phyloP scores from a whole-genome alignment of 1,139 yeast genomes.

The Lodderomyces oxycetoniae region DNA sequence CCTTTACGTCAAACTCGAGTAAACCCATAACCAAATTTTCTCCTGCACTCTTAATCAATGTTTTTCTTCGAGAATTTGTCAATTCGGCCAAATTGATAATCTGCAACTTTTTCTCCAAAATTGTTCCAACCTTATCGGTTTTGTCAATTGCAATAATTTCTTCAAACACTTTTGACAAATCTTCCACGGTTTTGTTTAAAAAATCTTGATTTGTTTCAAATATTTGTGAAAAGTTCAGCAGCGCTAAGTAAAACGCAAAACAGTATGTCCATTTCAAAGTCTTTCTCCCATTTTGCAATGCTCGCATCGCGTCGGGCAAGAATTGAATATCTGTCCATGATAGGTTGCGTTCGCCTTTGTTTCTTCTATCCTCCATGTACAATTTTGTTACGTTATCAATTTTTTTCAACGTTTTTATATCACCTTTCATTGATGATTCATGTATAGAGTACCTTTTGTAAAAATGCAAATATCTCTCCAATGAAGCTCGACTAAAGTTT shows the following conservation, averaged over 20 bases:
- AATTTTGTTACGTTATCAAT: conserved; percentile 63
- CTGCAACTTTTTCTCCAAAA: conserved; percentile 44
- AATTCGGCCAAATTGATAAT: conserved; percentile 48
- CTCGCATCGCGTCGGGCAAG: conserved; percentile 64
- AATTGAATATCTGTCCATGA: conserved; percentile 93
- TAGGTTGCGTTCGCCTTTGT: conserved; percentile 24
- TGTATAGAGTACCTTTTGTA: conserved; percentile 75
- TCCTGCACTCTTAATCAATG: conserved; percentile 49
- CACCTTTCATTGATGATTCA: conserved; percentile 73
- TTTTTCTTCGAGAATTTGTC: conserved; percentile 42
- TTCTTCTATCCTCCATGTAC: conserved; percentile 43
- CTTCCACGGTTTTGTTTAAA: conserved; percentile 72
- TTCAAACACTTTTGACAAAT: conserved; percentile 68
- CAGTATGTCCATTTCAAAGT: conserved; percentile 91
- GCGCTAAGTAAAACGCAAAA: conserved; percentile 63
- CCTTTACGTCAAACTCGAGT: conserved; percentile 9
- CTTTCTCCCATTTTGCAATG: conserved; percentile 64
- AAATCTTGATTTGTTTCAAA: conserved; percentile 74
- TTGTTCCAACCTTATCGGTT: conserved; percentile 25
- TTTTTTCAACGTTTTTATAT: conserved; percentile 54
- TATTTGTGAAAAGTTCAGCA: conserved; percentile 47
- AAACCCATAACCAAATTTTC: conserved; percentile 31
- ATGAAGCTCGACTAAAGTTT: conserved; percentile 34
- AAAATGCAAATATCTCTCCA: conserved; percentile 71
- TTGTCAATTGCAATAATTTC: conserved; percentile 46